These are phyloP conservation scores for Edaphochlamys debaryana DNA, from an alignment of 139 green algal genomes.

Conservation along the genomic window DNA sequence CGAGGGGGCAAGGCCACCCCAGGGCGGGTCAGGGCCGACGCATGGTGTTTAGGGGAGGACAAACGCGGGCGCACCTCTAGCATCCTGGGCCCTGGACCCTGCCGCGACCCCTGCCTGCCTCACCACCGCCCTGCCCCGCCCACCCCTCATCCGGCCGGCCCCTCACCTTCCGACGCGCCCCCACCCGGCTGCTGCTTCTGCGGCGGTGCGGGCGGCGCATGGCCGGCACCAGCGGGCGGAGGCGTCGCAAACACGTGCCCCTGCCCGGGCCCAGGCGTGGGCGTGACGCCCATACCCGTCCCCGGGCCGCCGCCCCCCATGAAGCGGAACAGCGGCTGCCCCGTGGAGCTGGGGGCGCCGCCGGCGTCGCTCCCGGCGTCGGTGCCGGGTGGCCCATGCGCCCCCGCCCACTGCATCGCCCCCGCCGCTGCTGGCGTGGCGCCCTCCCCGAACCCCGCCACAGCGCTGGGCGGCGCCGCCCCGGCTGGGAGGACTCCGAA, in stretches of 20 bases:
- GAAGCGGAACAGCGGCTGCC: background rate
- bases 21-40: too few species aligned
- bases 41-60: too few species aligned
- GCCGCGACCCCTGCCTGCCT: too few species aligned
- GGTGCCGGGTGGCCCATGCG: background rate
- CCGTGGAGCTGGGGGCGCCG: background rate
- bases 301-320: background rate
- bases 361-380: background rate
- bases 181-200: conserved; percentile 24
- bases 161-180: conserved; percentile 2
- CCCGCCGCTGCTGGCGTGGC: background rate
- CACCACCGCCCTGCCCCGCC: too few species aligned
- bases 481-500: background rate
- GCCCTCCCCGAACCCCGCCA: too few species aligned
- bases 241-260: conserved; percentile 55
- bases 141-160: too few species aligned
- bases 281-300: too few species aligned
- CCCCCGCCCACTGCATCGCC: background rate
- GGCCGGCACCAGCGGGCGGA: conserved; percentile 11
- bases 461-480: background rate
- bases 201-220: conserved; percentile 39
- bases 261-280: background rate
- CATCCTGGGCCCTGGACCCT: too few species aligned
- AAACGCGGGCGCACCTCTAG: too few species aligned
- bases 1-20: too few species aligned